Evolutionary conservation across 225 moss, liverwort and hornwort species (phyloP).

Genomic region (Polytrichum formosum): DNA sequence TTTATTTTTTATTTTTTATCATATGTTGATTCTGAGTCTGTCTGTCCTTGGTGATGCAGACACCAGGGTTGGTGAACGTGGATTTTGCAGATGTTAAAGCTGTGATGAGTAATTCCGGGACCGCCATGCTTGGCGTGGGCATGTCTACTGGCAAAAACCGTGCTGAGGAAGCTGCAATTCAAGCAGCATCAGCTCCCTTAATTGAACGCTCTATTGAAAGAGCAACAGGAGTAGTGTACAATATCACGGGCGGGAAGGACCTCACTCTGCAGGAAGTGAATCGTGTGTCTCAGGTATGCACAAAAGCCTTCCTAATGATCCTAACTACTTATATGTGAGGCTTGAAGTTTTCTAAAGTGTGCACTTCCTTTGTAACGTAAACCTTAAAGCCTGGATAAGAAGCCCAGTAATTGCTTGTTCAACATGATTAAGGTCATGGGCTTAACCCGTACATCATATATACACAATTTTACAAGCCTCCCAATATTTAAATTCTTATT

Average conservation of each 20-base stretch:
- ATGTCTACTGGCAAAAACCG: constrained; percentile 82
- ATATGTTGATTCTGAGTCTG: background rate
- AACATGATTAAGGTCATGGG: too few relatives aligned
- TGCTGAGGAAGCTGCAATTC: constrained; percentile 80
- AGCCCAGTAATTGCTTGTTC: too few relatives aligned
- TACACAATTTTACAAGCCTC: too few relatives aligned
- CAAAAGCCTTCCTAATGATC: too few relatives aligned
- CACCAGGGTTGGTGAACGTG: constrained; percentile 79
- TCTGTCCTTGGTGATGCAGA: constrained; percentile 39
- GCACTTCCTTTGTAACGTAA: too few relatives aligned
- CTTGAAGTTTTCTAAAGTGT: too few relatives aligned
- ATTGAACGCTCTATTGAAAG: constrained; percentile 86
- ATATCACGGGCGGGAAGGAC: constrained; percentile 83
- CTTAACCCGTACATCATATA: too few relatives aligned
- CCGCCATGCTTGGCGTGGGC: constrained; percentile 81
- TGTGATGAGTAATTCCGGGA: constrained; percentile 81
- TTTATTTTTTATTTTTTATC: background rate
- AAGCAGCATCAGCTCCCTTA: constrained; percentile 79
- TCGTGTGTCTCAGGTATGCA: constrained; percentile 72
- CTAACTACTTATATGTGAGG: too few relatives aligned
- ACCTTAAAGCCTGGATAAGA: too few relatives aligned
- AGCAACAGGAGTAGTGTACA: constrained; percentile 85
- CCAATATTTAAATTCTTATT: too few relatives aligned
- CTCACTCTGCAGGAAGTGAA: constrained; percentile 89
- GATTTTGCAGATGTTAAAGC: constrained; percentile 87